These are phyloP conservation scores for Gynandropsis gynandra DNA, from an alignment of 345 rosid genomes.

Conservation along the genomic window DNA sequence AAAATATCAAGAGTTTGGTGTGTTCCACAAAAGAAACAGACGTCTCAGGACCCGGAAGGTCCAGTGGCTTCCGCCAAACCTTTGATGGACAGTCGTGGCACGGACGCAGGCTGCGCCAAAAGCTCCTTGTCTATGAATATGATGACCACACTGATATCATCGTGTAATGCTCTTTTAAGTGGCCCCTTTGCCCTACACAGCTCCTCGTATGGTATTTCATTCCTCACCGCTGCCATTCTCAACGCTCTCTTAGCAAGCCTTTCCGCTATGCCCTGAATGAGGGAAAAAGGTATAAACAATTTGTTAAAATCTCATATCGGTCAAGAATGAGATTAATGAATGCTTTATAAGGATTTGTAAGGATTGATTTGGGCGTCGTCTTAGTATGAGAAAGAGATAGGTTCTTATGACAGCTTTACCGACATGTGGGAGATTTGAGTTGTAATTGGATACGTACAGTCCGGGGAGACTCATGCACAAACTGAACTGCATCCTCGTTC, in stretches of 20 bases:
- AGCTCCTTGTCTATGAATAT: constrained; percentile 63
- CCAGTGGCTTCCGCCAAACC: constrained; percentile 56
- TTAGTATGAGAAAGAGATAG: too few relatives aligned
- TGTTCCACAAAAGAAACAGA: too few relatives aligned
- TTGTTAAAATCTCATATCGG: too few relatives aligned
- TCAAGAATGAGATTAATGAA: too few relatives aligned
- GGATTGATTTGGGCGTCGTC: too few relatives aligned
- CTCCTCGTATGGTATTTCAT: constrained; percentile 58
- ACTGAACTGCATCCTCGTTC: constrained; percentile 83
- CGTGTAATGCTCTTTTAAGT: constrained; percentile 59
- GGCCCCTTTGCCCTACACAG: constrained; percentile 61
- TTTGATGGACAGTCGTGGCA: constrained; percentile 57
- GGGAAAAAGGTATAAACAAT: too few relatives aligned
- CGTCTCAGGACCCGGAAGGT: constrained; percentile 60
- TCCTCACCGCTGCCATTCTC: constrained; percentile 62
- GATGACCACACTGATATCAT: constrained; percentile 85
- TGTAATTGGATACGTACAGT: constrained; percentile 67
- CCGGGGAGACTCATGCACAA: constrained; percentile 57
- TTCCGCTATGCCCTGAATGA: constrained; percentile 85
- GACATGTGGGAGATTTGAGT: too few relatives aligned
- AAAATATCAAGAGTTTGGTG: too few relatives aligned
- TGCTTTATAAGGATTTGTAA: too few relatives aligned
- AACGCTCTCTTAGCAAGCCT: constrained; percentile 68
- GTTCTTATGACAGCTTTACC: too few relatives aligned
- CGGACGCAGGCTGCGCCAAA: constrained; percentile 32